A percentile compares a stretch with the other conserved stretches of the same genome.
phyloP scores from a whole-genome alignment of 805 yeast species.

The Saccharomycopsis guyanensis region DNA sequence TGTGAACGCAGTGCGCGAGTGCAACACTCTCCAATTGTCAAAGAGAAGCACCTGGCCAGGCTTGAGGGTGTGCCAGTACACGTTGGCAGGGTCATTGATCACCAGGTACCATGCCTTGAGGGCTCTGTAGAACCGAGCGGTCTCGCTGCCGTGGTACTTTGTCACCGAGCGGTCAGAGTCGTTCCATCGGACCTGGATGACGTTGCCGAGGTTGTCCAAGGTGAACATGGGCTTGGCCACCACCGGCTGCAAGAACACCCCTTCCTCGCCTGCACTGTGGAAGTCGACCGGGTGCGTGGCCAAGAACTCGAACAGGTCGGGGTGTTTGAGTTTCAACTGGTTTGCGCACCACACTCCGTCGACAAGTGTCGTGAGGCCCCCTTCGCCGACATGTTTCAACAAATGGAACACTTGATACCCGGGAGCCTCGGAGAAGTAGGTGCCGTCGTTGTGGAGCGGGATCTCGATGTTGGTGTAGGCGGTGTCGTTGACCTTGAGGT shows the following conservation, averaged over 20 bases:
- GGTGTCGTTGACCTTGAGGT: slow-evolving; percentile 57
- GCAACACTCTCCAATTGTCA: slow-evolving; percentile 69
- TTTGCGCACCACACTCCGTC: slow-evolving; percentile 60
- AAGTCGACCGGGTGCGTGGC: slow-evolving; percentile 50
- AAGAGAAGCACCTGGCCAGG: slow-evolving; percentile 64
- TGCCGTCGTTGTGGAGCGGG: slow-evolving; percentile 64
- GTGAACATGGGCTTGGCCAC: slow-evolving; percentile 51
- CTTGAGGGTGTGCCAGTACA: slow-evolving; percentile 43
- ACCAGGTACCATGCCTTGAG: slow-evolving; percentile 48
- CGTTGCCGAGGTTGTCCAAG: slow-evolving; percentile 42
- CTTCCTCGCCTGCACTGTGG: slow-evolving; percentile 67
- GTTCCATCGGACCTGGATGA: slow-evolving; percentile 64
- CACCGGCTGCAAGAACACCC: slow-evolving; percentile 52
- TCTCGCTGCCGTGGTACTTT: background rate
- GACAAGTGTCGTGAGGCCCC: slow-evolving; percentile 61
- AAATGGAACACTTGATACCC: slow-evolving; percentile 65
- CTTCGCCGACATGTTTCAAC: slow-evolving; percentile 49
- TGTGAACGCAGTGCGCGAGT: slow-evolving; percentile 57
- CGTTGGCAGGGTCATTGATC: slow-evolving; percentile 42
- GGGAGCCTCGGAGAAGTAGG: slow-evolving; percentile 68
- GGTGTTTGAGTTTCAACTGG: slow-evolving; percentile 37
- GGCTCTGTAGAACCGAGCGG: slow-evolving; percentile 42
- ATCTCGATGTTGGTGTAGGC: slow-evolving; percentile 66
- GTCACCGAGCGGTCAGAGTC: slow-evolving; percentile 60
- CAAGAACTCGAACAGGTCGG: slow-evolving; percentile 45